Evolutionary conservation across 345 rosid genomes (phyloP).

Genomic region (Streptanthus diversifolius): DNA sequence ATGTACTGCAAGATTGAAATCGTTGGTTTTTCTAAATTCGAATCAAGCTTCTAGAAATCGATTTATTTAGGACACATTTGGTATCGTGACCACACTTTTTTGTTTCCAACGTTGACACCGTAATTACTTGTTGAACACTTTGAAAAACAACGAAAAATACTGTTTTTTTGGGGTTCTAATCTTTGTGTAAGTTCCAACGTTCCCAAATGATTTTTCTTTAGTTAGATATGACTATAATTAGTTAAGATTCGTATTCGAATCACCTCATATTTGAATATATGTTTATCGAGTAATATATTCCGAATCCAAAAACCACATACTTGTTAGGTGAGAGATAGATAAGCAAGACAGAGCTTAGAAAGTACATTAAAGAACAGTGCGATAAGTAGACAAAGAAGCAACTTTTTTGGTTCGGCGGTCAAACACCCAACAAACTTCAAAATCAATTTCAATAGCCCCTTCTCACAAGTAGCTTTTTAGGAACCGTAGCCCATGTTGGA

Average conservation of each 20-base stretch:
- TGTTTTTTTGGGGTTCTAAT: background rate
- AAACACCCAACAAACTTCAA: constrained; percentile 28
- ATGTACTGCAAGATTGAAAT: background rate
- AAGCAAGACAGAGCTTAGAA: background rate
- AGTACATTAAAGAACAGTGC: constrained; percentile 23
- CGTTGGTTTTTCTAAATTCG: background rate
- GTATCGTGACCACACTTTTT: background rate
- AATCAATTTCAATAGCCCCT: constrained; percentile 14
- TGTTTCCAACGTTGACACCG: background rate
- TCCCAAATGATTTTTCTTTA: background rate
- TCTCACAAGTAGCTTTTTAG: constrained; percentile 23
- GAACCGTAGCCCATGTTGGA: constrained; percentile 19
- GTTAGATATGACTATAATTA: background rate
- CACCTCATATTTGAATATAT: constrained; percentile 1
- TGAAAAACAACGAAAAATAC: background rate
- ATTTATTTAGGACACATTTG: background rate
- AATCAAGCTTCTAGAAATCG: background rate
- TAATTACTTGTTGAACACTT: constrained; percentile 13
- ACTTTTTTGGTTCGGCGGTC: constrained; percentile 29
- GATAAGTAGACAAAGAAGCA: constrained; percentile 19
- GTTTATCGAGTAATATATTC: background rate
- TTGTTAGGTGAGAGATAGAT: constrained; percentile 1
- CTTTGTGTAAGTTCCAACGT: background rate
- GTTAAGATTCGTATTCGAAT: background rate
- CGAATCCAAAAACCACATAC: background rate